Evolutionary conservation across 331 rosid species (phyloP).

Genomic region (Cydonia oblonga): DNA sequence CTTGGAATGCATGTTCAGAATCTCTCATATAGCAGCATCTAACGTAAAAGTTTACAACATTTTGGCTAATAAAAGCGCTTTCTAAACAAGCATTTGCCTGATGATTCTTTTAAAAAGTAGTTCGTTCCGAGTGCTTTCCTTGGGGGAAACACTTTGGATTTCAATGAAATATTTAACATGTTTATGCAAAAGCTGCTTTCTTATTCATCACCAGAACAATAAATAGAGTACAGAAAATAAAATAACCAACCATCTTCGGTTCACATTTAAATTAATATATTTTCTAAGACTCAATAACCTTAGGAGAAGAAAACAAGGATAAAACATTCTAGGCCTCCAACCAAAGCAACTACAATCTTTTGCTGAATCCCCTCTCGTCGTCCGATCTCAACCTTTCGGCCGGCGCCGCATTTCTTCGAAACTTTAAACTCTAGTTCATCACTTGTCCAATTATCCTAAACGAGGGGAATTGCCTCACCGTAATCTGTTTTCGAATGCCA

Average conservation of each 20-base stretch:
- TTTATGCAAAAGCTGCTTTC: not conserved
- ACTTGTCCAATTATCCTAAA: constrained; percentile 1
- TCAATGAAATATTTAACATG: no score
- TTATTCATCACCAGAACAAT: not conserved
- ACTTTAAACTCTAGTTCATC: constrained; percentile 12
- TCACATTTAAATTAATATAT: not conserved
- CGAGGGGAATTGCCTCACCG: constrained; percentile 25
- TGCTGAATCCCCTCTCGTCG: not conserved
- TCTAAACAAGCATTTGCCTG: no score
- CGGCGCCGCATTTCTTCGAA: not conserved
- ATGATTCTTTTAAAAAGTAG: no score
- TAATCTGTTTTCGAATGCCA: constrained; percentile 18
- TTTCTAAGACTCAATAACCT: not conserved
- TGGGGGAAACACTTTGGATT: no score
- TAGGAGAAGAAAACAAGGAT: not conserved
- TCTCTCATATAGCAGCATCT: no score
- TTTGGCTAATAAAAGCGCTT: no score
- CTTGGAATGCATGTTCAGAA: not conserved
- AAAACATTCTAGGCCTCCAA: not conserved
- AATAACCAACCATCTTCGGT: not conserved
- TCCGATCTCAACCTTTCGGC: not conserved
- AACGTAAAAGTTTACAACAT: no score
- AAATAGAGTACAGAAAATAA: not conserved
- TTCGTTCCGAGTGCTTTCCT: no score
- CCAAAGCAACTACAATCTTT: not conserved